Conservation (phyloP, 2,329 filamentous ascomycete species). For the Sporothrix brunneoviolacea region DNA sequence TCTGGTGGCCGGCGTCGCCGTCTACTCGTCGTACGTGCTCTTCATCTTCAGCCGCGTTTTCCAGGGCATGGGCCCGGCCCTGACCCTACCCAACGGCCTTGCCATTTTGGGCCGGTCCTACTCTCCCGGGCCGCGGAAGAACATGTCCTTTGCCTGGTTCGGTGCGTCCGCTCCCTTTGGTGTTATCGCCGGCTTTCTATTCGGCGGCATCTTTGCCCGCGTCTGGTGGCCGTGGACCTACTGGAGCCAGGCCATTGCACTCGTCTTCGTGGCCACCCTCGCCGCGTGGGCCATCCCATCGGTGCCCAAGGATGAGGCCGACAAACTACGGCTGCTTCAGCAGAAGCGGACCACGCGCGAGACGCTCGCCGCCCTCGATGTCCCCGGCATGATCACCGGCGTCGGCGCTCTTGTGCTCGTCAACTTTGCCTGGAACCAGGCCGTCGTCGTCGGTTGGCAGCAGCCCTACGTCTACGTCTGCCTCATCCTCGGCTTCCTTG, state of each 20-base stretch:
- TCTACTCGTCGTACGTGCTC: conserved; percentile 38
- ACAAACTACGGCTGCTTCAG: background rate
- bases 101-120: conserved; percentile 55
- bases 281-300: conserved; percentile 22
- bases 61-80: conserved; percentile 56
- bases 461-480: conserved; percentile 16
- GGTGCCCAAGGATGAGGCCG: conserved; percentile 6
- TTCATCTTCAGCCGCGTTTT: conserved; percentile 48
- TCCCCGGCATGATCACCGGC: conserved; percentile 13
- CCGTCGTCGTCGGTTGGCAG: conserved; percentile 17
- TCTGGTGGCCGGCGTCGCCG: conserved; percentile 49
- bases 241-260: conserved; percentile 16
- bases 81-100: conserved; percentile 57
- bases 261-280: conserved; percentile 16
- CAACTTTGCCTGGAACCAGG: conserved; percentile 22
- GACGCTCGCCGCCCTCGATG: conserved; percentile 12
- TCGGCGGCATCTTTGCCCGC: conserved; percentile 33
- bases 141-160: conserved; percentile 51
- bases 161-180: conserved; percentile 41
- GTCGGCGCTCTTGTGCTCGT: conserved; percentile 17
- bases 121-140: conserved; percentile 48
- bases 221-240: conserved; percentile 36
- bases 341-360: too few species aligned
- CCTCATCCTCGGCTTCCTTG: conserved; percentile 17
- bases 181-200: conserved; percentile 34